Conservation (phyloP, 257 asterid genomes). For the Solanum boliviense region DNA sequence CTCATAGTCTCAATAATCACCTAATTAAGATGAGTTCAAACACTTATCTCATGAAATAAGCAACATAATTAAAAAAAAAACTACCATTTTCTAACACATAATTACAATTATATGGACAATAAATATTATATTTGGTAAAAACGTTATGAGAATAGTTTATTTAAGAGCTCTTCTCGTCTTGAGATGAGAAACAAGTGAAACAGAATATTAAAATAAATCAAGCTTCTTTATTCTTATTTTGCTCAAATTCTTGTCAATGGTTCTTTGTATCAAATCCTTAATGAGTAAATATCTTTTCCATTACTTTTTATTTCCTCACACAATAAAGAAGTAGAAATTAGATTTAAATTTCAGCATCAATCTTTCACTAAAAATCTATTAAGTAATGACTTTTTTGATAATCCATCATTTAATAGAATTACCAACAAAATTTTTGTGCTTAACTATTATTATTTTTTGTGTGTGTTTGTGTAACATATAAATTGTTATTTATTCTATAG, state of each 20-base stretch:
- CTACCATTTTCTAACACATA: not conserved
- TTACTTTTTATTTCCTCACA: not conserved
- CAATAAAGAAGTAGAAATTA: not conserved
- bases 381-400: not conserved
- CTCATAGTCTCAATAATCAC: no score
- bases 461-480: not conserved
- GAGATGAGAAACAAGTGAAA: not conserved
- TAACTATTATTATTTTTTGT: not conserved
- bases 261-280: not conserved
- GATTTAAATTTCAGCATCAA: not conserved
- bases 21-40: no score
- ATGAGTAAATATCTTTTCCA: not conserved
- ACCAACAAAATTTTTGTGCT: accelerated
- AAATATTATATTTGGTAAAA: not conserved
- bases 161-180: not conserved
- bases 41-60: not conserved
- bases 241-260: not conserved
- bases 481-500: not conserved
- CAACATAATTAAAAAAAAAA: not conserved
- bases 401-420: not conserved
- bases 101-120: not conserved
- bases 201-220: not conserved
- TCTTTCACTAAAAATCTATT: not conserved
- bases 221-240: not conserved
- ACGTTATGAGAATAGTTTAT: not conserved